Evolutionary conservation across 2,329 filamentous ascomycete species (phyloP), one percentile per base, ranked within the genome.

Genomic region (Ceratocystis variospora): DNA sequence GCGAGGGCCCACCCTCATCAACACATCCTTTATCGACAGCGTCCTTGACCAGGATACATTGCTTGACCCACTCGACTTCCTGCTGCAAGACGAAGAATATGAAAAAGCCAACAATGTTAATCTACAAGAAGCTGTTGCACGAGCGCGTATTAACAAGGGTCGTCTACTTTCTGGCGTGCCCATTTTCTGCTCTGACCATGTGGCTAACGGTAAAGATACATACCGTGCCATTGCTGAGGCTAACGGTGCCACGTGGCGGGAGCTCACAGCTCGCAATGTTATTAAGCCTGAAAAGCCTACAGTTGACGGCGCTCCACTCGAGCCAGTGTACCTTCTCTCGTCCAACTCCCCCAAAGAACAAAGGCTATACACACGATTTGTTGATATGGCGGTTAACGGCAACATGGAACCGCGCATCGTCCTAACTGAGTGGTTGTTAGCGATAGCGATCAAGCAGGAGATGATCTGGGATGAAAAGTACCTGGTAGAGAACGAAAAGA

Each of bases 391-490:
- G 1, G 78, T 81, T 69, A 87, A 86, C 70, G 87, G 89, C 57
- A 87, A 89, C 72, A 91, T 93, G 82, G 82, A 86, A 70, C 87
- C 92, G 2, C 81, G 88, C 64, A 86, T 99, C 50, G 90, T 96
- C 28, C 83, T 83, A 61, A 83, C 88, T 2, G 92, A 99, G 73
- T 99, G 94, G 94, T 75, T 99, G 71, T 78, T 99, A 67, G 87
- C 92, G 72, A 86, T 91, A 68, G 90, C 90, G 3, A 93, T 99
- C 89, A 85, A 84, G 71, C 94, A 99, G 76, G 81, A 90, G 75
- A 78, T 94, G 69, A 79, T 79, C n/a, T 87, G 85, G 75, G 79
- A 85, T 66, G 77, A 85, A 50, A 82, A 80, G 70, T 90, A 89
- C 72, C 73, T 85, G 62, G 77, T 77, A 37, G 74, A 75, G 61